A percentile compares a stretch with the other conserved stretches of the same genome.
Evolutionary conservation across 306 rosid genomes (phyloP).

Genomic region (Amphicarpaea edgeworthii): DNA sequence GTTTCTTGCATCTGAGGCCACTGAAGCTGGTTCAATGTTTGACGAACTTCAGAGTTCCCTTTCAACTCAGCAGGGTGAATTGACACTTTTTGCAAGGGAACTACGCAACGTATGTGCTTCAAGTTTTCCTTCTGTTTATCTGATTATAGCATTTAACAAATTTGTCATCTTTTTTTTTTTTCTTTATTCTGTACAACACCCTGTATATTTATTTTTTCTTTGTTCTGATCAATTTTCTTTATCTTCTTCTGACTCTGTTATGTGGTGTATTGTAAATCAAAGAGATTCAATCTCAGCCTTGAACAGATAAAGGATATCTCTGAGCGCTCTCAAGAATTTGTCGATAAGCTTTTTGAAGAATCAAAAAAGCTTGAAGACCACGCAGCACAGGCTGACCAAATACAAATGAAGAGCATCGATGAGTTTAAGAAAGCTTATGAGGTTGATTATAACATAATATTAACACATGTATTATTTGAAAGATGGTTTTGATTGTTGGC

Average conservation of each 20-base stretch:
- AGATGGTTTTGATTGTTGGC: not conserved
- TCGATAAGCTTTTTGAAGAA: slow-evolving; percentile 71
- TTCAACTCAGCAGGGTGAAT: slow-evolving; percentile 76
- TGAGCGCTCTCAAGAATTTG: slow-evolving; percentile 73
- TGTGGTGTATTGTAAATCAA: slow-evolving; percentile 41
- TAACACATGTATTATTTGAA: not conserved
- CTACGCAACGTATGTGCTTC: slow-evolving; percentile 66
- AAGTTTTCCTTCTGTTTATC: not conserved
- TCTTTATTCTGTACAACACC: not conserved
- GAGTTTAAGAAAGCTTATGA: slow-evolving; percentile 88
- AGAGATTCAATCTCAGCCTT: slow-evolving; percentile 71
- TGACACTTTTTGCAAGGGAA: slow-evolving; percentile 73
- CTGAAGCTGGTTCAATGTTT: slow-evolving; percentile 66
- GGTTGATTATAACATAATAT: slow-evolving; percentile 53
- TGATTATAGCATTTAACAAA: not conserved
- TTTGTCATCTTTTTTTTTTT: slow-evolving; percentile 4
- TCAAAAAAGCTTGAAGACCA: slow-evolving; percentile 69
- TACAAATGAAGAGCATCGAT: slow-evolving; percentile 66
- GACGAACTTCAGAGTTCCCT: slow-evolving; percentile 74
- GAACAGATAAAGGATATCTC: slow-evolving; percentile 76
- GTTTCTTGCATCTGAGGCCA: slow-evolving; percentile 74
- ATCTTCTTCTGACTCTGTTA: slow-evolving; percentile 22
- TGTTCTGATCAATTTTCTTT: slow-evolving; percentile 3
- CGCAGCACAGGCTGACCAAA: slow-evolving; percentile 58
- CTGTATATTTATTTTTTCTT: not conserved